Percentiles rank a stretch among this genome's conserved stretches.
Evolutionary conservation across 768 basidiomycete species (phyloP).

Genomic region (Suillus occidentalis): DNA sequence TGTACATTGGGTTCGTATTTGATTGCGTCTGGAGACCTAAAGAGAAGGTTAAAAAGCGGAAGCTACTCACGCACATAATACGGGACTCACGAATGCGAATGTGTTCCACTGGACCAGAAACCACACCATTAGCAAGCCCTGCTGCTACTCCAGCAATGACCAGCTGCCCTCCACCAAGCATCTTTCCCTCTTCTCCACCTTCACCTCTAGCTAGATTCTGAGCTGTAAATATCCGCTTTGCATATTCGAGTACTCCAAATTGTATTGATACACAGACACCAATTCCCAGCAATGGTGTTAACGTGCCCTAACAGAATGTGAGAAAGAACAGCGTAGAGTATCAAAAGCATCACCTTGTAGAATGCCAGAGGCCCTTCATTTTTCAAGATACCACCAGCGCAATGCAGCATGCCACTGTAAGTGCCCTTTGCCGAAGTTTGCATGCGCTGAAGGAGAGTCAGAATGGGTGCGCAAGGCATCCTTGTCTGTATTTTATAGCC

Average conservation of each 20-base stretch:
- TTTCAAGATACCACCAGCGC: constrained; percentile 86
- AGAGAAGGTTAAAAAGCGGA: not conserved
- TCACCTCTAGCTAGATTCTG: constrained; percentile 57
- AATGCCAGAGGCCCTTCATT: constrained; percentile 93
- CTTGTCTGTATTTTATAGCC: not conserved
- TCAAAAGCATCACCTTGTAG: constrained; percentile 70
- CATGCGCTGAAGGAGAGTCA: constrained; percentile 63
- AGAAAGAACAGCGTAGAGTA: not conserved
- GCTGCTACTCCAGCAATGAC: constrained; percentile 79
- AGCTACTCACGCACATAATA: not conserved
- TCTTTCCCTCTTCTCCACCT: constrained; percentile 66
- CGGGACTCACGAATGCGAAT: constrained; percentile 83
- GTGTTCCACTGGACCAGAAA: constrained; percentile 96
- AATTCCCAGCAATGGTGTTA: constrained; percentile 88
- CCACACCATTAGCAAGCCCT: constrained; percentile 87
- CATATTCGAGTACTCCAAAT: constrained; percentile 85
- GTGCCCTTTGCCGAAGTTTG: constrained; percentile 92
- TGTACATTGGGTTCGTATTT: constrained; percentile 69
- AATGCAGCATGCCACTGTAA: constrained; percentile 84
- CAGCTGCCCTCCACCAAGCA: constrained; percentile 63
- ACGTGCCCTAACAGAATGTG: constrained; percentile 63
- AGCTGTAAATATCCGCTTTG: constrained; percentile 75
- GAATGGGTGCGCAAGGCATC: constrained; percentile 13
- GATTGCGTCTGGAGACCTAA: constrained; percentile 91
- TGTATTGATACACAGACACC: constrained; percentile 96